phyloP scores from a whole-genome alignment of 257 asterid species.

The Schizonepeta tenuifolia region DNA sequence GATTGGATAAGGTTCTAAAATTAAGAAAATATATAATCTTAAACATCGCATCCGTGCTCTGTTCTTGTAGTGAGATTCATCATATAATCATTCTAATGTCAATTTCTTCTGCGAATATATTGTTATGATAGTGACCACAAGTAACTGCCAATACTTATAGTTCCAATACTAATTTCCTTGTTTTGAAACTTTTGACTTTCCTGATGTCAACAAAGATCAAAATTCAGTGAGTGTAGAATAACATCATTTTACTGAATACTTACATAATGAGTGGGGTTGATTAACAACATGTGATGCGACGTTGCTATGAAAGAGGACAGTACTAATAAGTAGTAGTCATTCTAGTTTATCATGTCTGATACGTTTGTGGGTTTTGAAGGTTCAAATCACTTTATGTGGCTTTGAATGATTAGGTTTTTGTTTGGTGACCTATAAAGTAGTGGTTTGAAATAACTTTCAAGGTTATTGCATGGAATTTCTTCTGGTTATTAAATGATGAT shows the following conservation, averaged over 20 bases:
- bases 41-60: not conserved
- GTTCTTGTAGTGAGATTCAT: not conserved
- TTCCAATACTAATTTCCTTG: not conserved
- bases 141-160: conserved; percentile 1
- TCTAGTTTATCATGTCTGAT: conserved; percentile 3
- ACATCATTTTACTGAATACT: not conserved
- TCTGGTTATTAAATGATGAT: conserved; percentile 24
- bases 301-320: not conserved
- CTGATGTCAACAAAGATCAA: conserved; percentile 1
- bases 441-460: conserved; percentile 5
- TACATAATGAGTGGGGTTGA: not conserved
- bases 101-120: conserved; percentile 4
- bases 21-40: too few relatives aligned
- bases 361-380: conserved; percentile 6
- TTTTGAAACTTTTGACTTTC: not conserved
- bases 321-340: not conserved
- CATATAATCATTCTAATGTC: conserved; percentile 1
- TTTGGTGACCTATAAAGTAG: conserved; percentile 23
- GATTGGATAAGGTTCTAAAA: too few relatives aligned
- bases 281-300: conserved; percentile 14
- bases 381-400: conserved; percentile 24
- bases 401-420: conserved; percentile 8
- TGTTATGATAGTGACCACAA: not conserved
- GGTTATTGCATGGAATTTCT: conserved; percentile 13
- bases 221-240: not conserved